Conservation (phyloP, 176 grass and related monocot genomes). For the Luzula sylvatica region DNA sequence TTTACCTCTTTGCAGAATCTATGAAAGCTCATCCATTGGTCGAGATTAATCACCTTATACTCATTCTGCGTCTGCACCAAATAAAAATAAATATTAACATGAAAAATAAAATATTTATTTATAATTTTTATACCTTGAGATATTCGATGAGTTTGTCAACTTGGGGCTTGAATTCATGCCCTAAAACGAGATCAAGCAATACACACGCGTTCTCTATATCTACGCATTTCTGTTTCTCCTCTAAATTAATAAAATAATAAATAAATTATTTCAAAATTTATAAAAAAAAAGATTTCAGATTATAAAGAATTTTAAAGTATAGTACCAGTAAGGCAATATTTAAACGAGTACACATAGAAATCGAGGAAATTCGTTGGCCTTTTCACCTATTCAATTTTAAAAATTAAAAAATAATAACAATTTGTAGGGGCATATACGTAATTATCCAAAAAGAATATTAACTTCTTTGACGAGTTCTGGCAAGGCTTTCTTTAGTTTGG, state of each 20-base stretch:
- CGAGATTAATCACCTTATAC: slow-evolving; percentile 99
- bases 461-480: slow-evolving; percentile 92
- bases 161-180: slow-evolving; percentile 56
- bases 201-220: slow-evolving; percentile 86
- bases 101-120: slow-evolving; percentile 1
- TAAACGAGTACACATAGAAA: slow-evolving; percentile 87
- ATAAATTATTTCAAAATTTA: slow-evolving; percentile 18
- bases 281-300: background rate
- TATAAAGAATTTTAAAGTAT: slow-evolving; percentile 9
- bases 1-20: slow-evolving; percentile 93
- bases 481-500: slow-evolving; percentile 88
- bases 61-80: slow-evolving; percentile 70
- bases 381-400: slow-evolving; percentile 52
- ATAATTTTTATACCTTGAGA: slow-evolving; percentile 50
- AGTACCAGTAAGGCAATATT: slow-evolving; percentile 97
- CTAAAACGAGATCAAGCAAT: slow-evolving; percentile 80
- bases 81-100: background rate
- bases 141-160: slow-evolving; percentile 78
- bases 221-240: slow-evolving; percentile 97
- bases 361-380: slow-evolving; percentile 82
- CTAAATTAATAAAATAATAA: slow-evolving; percentile 37
- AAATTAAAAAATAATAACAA: background rate
- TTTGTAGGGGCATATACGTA: background rate
- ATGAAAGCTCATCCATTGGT: slow-evolving; percentile 95
- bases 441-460: slow-evolving; percentile 29